These are phyloP conservation scores for Phalaenopsis aphrodite DNA, from an alignment of 106 monocot genomes.

Conservation along the genomic window DNA sequence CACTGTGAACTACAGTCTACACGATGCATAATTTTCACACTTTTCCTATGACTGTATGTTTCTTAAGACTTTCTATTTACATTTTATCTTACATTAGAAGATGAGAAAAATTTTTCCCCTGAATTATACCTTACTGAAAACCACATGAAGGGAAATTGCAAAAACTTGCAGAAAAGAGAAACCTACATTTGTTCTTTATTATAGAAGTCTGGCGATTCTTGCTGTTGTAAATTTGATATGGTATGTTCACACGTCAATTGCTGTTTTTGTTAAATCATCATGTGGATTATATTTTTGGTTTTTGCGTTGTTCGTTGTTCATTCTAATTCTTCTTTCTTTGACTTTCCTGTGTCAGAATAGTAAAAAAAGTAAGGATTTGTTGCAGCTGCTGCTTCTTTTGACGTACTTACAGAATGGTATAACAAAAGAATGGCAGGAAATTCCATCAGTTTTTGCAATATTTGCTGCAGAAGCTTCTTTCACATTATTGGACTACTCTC, in stretches of 20 bases:
- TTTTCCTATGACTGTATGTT: too few relatives aligned
- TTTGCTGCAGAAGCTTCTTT: conserved; percentile 95
- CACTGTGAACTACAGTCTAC: too few relatives aligned
- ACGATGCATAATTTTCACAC: too few relatives aligned
- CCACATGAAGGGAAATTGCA: neutral
- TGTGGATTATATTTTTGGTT: conserved; percentile 1
- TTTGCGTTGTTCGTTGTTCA: neutral
- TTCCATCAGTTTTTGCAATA: conserved; percentile 70
- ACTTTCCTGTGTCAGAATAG: conserved; percentile 33
- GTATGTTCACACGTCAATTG: neutral
- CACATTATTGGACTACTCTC: conserved; percentile 51
- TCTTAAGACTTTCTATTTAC: too few relatives aligned
- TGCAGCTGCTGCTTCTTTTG: conserved; percentile 74
- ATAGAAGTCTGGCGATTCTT: neutral
- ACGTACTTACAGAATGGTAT: conserved; percentile 87
- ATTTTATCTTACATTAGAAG: too few relatives aligned
- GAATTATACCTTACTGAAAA: neutral
- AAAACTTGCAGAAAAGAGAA: neutral
- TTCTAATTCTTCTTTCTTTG: neutral
- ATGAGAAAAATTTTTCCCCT: neutral
- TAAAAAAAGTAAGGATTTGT: conserved; percentile 50
- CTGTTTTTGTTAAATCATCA: neutral
- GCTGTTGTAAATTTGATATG: neutral
- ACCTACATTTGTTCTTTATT: neutral
- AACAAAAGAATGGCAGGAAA: conserved; percentile 67